Base-by-base conservation (phyloP, 768 basidiomycete species). In the Pulveroboletus ravenelii region DNA sequence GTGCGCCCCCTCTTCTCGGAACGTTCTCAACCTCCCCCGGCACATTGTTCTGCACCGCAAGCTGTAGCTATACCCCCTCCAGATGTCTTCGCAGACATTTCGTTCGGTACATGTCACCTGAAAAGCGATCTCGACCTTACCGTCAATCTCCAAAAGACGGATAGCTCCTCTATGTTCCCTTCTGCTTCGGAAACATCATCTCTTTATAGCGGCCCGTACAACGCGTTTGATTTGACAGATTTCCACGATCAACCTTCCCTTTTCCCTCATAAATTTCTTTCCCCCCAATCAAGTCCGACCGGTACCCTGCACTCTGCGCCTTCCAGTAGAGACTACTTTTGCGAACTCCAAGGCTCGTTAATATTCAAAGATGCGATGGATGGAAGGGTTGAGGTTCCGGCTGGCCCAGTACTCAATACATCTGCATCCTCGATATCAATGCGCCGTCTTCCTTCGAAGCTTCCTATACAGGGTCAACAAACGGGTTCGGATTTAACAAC, bases 361-460 rank as follows among this genome's bases (percentile, higher is more conserved):
- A 39, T 51, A 15, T 60, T 53, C 47, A 62, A 54, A 35, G 53
- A 59, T 30, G 35, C 31, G 40, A 53, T 47, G 18, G 48, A 53
- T 35, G 51, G 52, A 43, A 47, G 52, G 1, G 38, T 47, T 36
- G 48, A 51, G 1, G 38, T 47, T 34, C 59, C 55, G 47, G 27
- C 37, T 3, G 29, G 51, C 13, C 31, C 65, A 34, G 31, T 51
- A n/a, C 50, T 51, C 9, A 50, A 50, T 25, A 31, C 54, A 30
- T 51, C 61, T 50, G 50, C 51, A 31, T 52, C 59, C 34, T 68
- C 67, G 35, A 60, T 67, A 52, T 67, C 72, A 18, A 63, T 57
- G 49, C 62, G 64, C n/a, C 69, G 63, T 17, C 55, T 67, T 32
- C 52, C 66, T 41, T 63, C 67, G 15, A 70, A 67, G 20, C 57